A percentile compares a stretch with the other conserved stretches of the same genome.
These are phyloP conservation scores for Aspergillus intermedius DNA, from an alignment of 2,329 filamentous ascomycete genomes.

Conservation along the genomic window DNA sequence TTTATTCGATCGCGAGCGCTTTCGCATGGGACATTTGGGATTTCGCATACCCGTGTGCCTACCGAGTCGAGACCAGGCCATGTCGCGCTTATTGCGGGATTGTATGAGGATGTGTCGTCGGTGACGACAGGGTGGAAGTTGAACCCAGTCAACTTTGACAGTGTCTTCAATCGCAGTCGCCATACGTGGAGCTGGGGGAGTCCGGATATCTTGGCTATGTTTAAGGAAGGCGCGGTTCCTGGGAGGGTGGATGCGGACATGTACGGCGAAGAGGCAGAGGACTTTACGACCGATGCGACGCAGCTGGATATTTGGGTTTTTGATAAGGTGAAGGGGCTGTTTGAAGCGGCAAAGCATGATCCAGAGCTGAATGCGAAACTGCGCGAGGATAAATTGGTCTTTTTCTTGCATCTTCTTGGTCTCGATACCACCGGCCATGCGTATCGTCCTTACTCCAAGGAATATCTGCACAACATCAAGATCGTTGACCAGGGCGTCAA, in stretches of 20 bases:
- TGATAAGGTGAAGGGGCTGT: slow-evolving; percentile 81
- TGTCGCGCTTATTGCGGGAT: slow-evolving; percentile 89
- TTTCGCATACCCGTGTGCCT: slow-evolving; percentile 92
- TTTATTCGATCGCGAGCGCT: slow-evolving; percentile 86
- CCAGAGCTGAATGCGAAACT: slow-evolving; percentile 65
- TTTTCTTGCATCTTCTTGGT: slow-evolving; percentile 89
- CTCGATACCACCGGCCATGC: slow-evolving; percentile 84
- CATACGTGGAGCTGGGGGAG: slow-evolving; percentile 99
- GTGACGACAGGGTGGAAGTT: slow-evolving; percentile 98
- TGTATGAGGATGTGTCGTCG: slow-evolving; percentile 96
- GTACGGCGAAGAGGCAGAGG: slow-evolving; percentile 79
- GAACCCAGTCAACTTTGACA: slow-evolving; percentile 97
- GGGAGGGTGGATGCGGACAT: slow-evolving; percentile 81
- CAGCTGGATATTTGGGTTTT: slow-evolving; percentile 92
- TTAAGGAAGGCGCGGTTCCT: slow-evolving; percentile 81
- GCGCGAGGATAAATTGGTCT: slow-evolving; percentile 79
- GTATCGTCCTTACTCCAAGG: slow-evolving; percentile 85
- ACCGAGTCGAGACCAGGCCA: slow-evolving; percentile 95
- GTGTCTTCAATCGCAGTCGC: slow-evolving; percentile 90
- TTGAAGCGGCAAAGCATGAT: slow-evolving; percentile 72
- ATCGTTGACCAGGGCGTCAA: slow-evolving; percentile 85
- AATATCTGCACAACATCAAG: slow-evolving; percentile 92
- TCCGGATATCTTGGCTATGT: slow-evolving; percentile 96
- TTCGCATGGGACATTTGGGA: slow-evolving; percentile 86
- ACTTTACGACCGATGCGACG: slow-evolving; percentile 77